Evolutionary conservation across 352 stramenopile species (phyloP), one percentile per base, ranked within the genome.

Genomic region (Plasmopara muralis): DNA sequence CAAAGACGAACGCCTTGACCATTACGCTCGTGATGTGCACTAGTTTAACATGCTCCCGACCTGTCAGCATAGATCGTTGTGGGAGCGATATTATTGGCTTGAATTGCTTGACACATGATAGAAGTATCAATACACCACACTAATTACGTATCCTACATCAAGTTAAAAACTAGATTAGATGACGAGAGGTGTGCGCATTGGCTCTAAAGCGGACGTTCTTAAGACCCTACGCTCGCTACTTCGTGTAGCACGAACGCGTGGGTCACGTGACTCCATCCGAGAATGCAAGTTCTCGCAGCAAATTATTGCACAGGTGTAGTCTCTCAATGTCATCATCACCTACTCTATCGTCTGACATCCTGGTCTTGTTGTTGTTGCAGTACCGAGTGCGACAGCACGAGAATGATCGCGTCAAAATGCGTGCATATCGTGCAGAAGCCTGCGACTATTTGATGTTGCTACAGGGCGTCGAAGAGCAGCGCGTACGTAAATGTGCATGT

Each of bases 161-260:
- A 35, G 6, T 35, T 5, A 4, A 12, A 8, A 35, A 51, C 39
- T 66, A 35, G 10, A 35, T 35, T 12, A 35, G 30, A 91, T 92
- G 78, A 77, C 72, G 54, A 66, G 75, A 12, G 79, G 77, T 25
- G 48, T 86, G 56, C 82, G 80, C 50, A 83, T 93, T 54, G 83
- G 83, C 58, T 87, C 83, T 50, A 93, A 93, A 77, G 38, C 68
- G 14, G 79, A 90, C 20, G 79, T 87, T 54, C 53, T 93, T 43
- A 89, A 86, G 66, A 87, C 73, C 54, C 58, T 93, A 55, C 83
- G 83, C 45, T 64, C 72, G 44, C 60, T 93, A 53, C 63, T 93
- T 59, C 79, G 78, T 25, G 64, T 90, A 29, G 62, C 80, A 33
- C 77, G 79, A 49, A 58, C 72, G 34, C 79, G 77, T 50, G 82